Conservation (phyloP, 345 rosid species). For the Tarenaya hassleriana region DNA sequence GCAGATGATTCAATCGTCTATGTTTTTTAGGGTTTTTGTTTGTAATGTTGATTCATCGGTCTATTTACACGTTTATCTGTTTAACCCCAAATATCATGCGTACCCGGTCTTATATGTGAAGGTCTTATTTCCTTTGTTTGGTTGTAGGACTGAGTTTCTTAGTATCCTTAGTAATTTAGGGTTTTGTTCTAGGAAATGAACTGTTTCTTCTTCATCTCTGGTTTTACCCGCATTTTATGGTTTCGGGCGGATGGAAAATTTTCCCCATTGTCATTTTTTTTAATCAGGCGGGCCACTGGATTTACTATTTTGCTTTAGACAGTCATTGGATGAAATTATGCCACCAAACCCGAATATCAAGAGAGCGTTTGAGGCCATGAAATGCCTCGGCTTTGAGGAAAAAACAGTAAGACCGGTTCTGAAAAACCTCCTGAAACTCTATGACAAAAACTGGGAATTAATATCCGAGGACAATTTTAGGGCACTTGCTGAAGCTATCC, state of each 20-base stretch:
- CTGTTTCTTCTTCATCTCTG: not conserved
- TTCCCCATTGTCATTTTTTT: not conserved
- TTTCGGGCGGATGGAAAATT: not conserved
- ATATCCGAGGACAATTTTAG: conserved; percentile 83
- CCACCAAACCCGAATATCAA: conserved; percentile 43
- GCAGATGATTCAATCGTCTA: too few relatives aligned
- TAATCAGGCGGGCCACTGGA: conserved; percentile 2
- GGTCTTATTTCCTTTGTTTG: not conserved
- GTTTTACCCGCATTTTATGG: not conserved
- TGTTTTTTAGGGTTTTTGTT: too few relatives aligned
- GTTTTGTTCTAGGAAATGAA: not conserved
- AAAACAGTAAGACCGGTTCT: conserved; percentile 58
- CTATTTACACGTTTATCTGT: too few relatives aligned
- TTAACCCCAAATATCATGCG: too few relatives aligned
- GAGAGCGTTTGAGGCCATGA: conserved; percentile 68
- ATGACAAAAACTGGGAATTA: conserved; percentile 77
- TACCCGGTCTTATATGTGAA: too few relatives aligned
- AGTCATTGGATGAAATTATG: conserved; percentile 27
- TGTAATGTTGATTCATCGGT: too few relatives aligned
- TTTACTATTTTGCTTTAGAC: conserved; percentile 8
- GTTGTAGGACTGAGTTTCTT: not conserved
- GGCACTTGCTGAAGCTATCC: conserved; percentile 83
- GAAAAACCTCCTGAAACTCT: conserved; percentile 56
- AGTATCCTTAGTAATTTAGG: not conserved
- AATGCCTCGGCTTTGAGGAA: conserved; percentile 48